Conservation (phyloP, 2,329 filamentous ascomycete genomes). For the Tolypocladium inflatum region DNA sequence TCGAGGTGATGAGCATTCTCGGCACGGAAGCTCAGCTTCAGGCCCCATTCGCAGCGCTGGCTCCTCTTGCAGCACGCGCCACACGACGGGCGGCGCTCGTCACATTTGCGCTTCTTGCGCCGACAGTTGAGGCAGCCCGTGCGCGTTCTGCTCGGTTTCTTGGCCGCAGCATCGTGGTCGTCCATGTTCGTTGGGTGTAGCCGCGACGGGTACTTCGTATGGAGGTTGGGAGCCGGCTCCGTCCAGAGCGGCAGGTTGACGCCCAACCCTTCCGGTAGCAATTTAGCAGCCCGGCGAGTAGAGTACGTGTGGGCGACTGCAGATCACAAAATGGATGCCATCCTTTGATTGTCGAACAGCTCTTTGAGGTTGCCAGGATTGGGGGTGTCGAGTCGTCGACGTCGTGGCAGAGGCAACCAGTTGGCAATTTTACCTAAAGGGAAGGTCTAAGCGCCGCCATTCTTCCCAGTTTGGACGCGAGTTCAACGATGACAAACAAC, state of each 20-base stretch:
- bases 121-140: slow-evolving; percentile 25
- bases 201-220: too few relatives aligned
- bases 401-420: not conserved
- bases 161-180: not conserved
- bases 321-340: not conserved
- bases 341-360: not conserved
- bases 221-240: too few relatives aligned
- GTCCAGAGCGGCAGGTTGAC: not conserved
- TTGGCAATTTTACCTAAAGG: not conserved
- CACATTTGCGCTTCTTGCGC: slow-evolving; percentile 28
- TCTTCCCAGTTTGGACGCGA: too few relatives aligned
- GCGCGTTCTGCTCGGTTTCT: not conserved
- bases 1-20: slow-evolving; percentile 25
- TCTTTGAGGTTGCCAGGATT: not conserved
- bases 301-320: too few relatives aligned
- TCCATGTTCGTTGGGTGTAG: not conserved
- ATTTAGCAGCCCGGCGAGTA: not conserved
- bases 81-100: slow-evolving; percentile 24
- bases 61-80: slow-evolving; percentile 21
- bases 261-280: not conserved
- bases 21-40: slow-evolving; percentile 25
- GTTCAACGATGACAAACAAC: too few relatives aligned
- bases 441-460: not conserved
- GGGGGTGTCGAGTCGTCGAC: not conserved
- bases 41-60: slow-evolving; percentile 25